phyloP scores from a whole-genome alignment of 441 rosid genomes.

The Mallotus japonicus region DNA sequence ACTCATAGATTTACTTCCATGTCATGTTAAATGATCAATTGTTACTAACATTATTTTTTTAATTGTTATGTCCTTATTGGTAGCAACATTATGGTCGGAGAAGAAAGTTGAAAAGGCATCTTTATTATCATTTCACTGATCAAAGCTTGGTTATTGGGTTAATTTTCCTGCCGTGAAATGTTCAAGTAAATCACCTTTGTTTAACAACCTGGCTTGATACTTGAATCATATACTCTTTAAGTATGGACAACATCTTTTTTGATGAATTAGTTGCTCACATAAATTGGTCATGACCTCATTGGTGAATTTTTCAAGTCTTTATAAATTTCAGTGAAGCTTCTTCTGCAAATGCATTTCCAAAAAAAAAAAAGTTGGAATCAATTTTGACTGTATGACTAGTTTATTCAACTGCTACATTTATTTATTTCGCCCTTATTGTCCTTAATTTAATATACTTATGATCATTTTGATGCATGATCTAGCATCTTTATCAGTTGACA shows the following conservation, averaged over 20 bases:
- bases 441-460: not conserved
- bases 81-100: not conserved
- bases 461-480: not conserved
- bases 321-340: not conserved
- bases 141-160: not conserved
- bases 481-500: not conserved
- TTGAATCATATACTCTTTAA: not conserved
- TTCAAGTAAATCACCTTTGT: not conserved
- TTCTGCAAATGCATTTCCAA: not conserved
- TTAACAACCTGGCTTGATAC: not conserved
- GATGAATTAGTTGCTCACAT: not conserved
- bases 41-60: not conserved
- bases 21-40: not conserved
- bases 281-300: not conserved
- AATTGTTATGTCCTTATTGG: not conserved
- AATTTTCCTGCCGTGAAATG: not conserved
- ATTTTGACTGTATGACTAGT: not conserved
- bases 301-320: not conserved
- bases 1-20: not conserved
- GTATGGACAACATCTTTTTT: not conserved
- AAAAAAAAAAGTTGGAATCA: not conserved
- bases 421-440: not conserved
- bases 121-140: not conserved
- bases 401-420: not conserved
- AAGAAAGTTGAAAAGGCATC: not conserved